A percentile compares a stretch with the other conserved stretches of the same genome.
These are phyloP conservation scores for Penicillium manginii DNA, from an alignment of 495 filamentous ascomycete species.

Conservation along the genomic window DNA sequence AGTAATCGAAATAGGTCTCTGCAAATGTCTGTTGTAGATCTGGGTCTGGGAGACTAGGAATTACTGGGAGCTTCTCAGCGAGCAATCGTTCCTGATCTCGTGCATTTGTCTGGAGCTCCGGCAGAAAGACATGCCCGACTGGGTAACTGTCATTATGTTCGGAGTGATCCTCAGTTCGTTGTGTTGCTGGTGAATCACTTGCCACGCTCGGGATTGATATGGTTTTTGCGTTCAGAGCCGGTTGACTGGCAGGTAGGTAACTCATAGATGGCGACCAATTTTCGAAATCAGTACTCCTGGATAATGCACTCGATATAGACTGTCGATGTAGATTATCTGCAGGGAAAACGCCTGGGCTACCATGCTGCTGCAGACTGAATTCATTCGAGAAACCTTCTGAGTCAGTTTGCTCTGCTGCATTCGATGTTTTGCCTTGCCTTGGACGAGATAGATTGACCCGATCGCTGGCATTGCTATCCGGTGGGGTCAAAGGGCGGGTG, in stretches of 20 bases:
- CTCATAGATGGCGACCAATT: background rate
- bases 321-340: background rate
- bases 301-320: background rate
- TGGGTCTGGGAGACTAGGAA: conserved; percentile 26
- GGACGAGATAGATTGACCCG: background rate
- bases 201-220: conserved; percentile 12
- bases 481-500: conserved; percentile 11
- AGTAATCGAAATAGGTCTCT: conserved; percentile 40
- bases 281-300: background rate
- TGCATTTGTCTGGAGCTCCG: conserved; percentile 30
- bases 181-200: conserved; percentile 14
- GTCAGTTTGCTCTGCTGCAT: background rate
- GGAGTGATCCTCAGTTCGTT: conserved; percentile 21
- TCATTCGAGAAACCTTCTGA: background rate
- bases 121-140: conserved; percentile 20
- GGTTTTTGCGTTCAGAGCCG: background rate
- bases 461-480: conserved; percentile 12
- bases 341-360: background rate
- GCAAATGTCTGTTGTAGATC: conserved; percentile 40
- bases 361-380: background rate
- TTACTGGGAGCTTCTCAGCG: conserved; percentile 18
- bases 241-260: background rate
- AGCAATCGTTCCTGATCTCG: conserved; percentile 26
- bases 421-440: background rate
- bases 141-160: conserved; percentile 29